Base-by-base conservation (phyloP, 495 filamentous ascomycete species). In the Xylaria venustula region DNA sequence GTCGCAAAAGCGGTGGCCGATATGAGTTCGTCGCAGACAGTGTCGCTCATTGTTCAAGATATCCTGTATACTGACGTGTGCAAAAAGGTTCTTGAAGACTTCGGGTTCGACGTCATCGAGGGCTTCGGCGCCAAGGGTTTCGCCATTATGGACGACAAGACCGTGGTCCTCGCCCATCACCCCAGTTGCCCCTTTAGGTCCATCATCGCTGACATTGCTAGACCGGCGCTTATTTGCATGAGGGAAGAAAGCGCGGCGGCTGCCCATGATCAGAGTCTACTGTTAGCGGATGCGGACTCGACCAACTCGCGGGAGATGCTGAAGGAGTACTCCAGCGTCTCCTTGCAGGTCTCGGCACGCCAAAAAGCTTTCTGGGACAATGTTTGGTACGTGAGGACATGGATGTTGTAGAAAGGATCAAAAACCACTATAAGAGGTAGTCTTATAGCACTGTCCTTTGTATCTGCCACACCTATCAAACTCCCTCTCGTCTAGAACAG, bases 81-180 rank as follows among this genome's bases (percentile, higher is more conserved):
- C 60, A 68, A 70, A 60, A 51, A 69, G 1, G 65, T 77, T 17
- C 65, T 78, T 37, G 59, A 40, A 20, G 69, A 73, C 58, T 67
- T 67, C 62, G 69, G 57, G 61, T 71, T 78, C 66, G 62, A 75
- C 42, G 64, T 78, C 66, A 63, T 78, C 66, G 70, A 67, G 53
- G 57, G 64, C 44, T 69, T 66, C 60, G 74, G 75, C 52, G 75
- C 74, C 55, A 71, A 66, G 63, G 75, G 71, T 52, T 78, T 78
- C 60, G 64, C 69, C 54, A 64, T 77, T 63, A 55, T 75, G n/a
- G 72, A 77, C 66, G 69, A 74, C 1, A 63, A 69, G 22, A 67
- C 73, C 17, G 65, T 73, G 47, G 65, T 77, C 49, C 68, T 77
- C 65, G 61, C 70, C 5, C 60, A 69, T 26, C 73, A 73, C 68